Conservation (phyloP, 441 rosid species). For the Populus hybrid region DNA sequence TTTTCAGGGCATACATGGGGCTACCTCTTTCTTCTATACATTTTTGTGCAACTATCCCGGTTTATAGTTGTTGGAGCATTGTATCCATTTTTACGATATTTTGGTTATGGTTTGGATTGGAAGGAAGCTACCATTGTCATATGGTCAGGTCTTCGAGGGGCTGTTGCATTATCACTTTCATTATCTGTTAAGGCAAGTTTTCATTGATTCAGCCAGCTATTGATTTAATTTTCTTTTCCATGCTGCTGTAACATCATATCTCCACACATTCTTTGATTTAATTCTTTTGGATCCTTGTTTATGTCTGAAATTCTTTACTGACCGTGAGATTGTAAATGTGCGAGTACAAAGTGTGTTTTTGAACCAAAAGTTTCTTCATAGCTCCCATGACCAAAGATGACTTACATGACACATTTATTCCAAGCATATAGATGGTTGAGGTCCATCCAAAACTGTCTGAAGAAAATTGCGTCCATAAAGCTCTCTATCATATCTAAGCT, state of each 20-base stretch:
- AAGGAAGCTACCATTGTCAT: conserved; percentile 77
- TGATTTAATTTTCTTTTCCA: neutral
- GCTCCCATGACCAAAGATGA: neutral
- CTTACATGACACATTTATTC: neutral
- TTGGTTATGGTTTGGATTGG: conserved; percentile 96
- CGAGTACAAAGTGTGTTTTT: neutral
- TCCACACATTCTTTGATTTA: neutral
- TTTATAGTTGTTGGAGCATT: conserved; percentile 61
- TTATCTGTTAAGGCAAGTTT: conserved; percentile 84
- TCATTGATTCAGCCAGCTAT: neutral
- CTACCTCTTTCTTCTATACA: conserved; percentile 68
- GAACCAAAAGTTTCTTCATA: neutral
- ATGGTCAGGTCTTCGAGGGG: conserved; percentile 97
- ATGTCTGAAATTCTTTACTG: neutral
- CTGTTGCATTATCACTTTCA: conserved; percentile 87
- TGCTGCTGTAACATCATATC: neutral
- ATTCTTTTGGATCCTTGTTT: neutral
- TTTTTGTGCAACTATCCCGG: conserved; percentile 68
- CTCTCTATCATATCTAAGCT: neutral
- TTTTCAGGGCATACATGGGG: conserved; percentile 48
- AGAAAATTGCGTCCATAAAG: neutral
- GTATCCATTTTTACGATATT: conserved; percentile 54
- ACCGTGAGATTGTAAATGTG: neutral
- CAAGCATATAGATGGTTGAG: neutral
- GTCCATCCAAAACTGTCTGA: neutral